Evolutionary conservation across 768 basidiomycete genomes (phyloP).

Genomic region (Cyathus striatus): DNA sequence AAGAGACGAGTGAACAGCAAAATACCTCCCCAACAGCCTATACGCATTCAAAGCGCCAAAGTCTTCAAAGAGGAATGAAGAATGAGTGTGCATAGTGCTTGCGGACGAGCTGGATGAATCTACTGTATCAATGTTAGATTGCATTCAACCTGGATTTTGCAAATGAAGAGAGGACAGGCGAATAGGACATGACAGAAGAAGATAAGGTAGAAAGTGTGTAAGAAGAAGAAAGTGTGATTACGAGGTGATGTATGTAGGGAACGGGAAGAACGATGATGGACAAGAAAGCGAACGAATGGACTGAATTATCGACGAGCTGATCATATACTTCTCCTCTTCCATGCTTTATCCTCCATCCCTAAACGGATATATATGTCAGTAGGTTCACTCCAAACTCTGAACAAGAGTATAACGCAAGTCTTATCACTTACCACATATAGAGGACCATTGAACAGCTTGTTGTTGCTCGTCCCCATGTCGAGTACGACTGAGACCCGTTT

Average conservation of each 20-base stretch:
- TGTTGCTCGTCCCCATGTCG: slow-evolving; percentile 77
- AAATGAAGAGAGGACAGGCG: too few species aligned
- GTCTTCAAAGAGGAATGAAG: slow-evolving; percentile 83
- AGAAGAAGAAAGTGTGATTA: too few species aligned
- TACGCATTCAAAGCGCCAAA: slow-evolving; percentile 79
- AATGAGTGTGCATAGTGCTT: slow-evolving; percentile 64
- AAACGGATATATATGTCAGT: slow-evolving; percentile 1
- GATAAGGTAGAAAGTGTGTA: too few species aligned
- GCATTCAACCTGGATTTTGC: too few species aligned
- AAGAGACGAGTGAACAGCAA: too few species aligned
- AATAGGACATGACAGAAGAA: too few species aligned
- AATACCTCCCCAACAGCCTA: slow-evolving; percentile 57
- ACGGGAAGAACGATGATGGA: too few species aligned
- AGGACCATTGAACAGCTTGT: slow-evolving; percentile 52
- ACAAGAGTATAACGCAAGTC: neutral
- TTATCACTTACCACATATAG: slow-evolving; percentile 66
- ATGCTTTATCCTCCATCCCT: slow-evolving; percentile 74
- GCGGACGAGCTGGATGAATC: slow-evolving; percentile 72
- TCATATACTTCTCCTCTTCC: slow-evolving; percentile 73
- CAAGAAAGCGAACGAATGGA: too few species aligned
- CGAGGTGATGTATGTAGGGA: neutral
- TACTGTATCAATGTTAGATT: too few species aligned
- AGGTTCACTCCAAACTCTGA: neutral
- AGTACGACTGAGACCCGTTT: slow-evolving; percentile 54
- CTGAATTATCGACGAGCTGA: slow-evolving; percentile 68